Conservation (phyloP, 495 filamentous ascomycete genomes). For the Stereocaulon alpinum region DNA sequence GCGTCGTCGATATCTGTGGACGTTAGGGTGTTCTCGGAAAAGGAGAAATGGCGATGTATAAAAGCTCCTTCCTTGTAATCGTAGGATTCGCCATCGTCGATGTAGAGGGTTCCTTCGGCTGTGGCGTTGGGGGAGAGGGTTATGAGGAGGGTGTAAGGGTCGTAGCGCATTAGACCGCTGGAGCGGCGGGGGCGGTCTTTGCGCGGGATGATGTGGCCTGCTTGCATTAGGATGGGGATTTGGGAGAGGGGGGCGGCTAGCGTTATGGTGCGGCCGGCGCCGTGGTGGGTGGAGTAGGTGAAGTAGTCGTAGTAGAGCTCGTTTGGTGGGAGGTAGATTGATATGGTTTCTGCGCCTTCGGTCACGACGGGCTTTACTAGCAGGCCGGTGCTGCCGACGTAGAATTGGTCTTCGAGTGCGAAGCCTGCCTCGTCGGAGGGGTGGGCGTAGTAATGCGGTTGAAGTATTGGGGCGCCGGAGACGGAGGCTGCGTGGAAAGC, state of each 20-base stretch:
- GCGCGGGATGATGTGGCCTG: conserved; percentile 82
- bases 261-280: conserved; percentile 53
- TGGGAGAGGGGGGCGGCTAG: conserved; percentile 71
- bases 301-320: conserved; percentile 93
- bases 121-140: conserved; percentile 54
- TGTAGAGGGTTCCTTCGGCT: conserved; percentile 74
- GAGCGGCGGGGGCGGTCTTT: conserved; percentile 79
- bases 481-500: conserved; percentile 82
- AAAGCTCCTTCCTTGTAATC: conserved; percentile 77
- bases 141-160: conserved; percentile 86
- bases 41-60: conserved; percentile 66
- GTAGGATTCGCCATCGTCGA: conserved; percentile 90
- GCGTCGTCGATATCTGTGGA: conserved; percentile 42
- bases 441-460: conserved; percentile 85
- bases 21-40: conserved; percentile 37
- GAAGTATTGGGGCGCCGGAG: conserved; percentile 75
- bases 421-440: conserved; percentile 81
- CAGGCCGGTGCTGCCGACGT: conserved; percentile 74
- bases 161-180: conserved; percentile 79
- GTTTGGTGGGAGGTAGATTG: conserved; percentile 78
- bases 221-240: conserved; percentile 82
- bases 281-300: conserved; percentile 63
- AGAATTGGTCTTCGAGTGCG: conserved; percentile 84
- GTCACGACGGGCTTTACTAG: conserved; percentile 78
- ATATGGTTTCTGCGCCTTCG: conserved; percentile 58